Evolutionary conservation across 108 stramenopile species (phyloP), one percentile per base, ranked within the genome.

Genomic region (Pseudonitzschia pungens): DNA sequence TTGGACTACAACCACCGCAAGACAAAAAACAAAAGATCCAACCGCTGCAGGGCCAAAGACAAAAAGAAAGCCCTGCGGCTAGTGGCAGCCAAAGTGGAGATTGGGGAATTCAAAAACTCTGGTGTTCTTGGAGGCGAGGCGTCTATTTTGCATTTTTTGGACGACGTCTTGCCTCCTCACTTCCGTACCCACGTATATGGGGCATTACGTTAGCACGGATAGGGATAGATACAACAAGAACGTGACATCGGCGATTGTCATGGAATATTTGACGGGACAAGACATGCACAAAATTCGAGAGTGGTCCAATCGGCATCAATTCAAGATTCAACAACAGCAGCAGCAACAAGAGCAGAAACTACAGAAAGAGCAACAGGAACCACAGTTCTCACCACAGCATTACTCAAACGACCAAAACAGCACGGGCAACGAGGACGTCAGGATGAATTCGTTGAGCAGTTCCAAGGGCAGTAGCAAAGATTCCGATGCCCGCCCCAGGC

Each of bases 71-170:
- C 76, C 65, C 71, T 67, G 40, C 77, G 90, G 45, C 66, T 90
- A 1, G 93, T 85, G 20, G 93, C 91, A 24, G 93, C 93, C 69
- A 94, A 94, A 69, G 88, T 90, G 45, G 93, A 94, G 69, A 77
- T 92, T 26, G 81, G 86, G 41, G 81, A 76, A 15, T 94, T 92
- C 70, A 42, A 69, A 32, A 90, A 94, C 71, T 92, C 91, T 14
- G 93, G 93, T 22, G 91, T 94, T 8, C 74, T 94, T 67, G 86
- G 85, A 40, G 88, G 87, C 12, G 93, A 94, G 78, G 93, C 93
- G 2, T 70, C 79, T 2, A 84, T 94, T 41, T 62, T 94, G 32
- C 79, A 87, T 24, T 88, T 87, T 70, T 74, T 94, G 27, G 74
- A 88, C 65, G 28, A 28, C 8, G 45, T 70, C 0, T 57, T 89